These are phyloP conservation scores for Ophiocordyceps camponoti-saundersi DNA, from an alignment of 2,329 filamentous ascomycete species.

Conservation along the genomic window DNA sequence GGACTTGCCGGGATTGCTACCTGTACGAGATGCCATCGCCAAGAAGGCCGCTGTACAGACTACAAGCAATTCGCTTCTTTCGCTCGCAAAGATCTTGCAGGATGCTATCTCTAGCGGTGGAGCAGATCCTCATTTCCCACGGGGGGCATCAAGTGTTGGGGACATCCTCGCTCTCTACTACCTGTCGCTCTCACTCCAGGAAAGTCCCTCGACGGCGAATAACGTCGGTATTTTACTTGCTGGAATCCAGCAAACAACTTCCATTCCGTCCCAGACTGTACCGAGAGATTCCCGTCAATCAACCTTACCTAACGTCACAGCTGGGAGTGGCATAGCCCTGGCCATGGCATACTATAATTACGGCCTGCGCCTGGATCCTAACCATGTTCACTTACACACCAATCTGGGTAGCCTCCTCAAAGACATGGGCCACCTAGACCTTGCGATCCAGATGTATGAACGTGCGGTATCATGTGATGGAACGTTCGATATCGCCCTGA, in stretches of 20 bases:
- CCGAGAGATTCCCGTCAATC: constrained; percentile 7
- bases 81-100: constrained; percentile 93
- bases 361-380: constrained; percentile 67
- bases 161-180: constrained; percentile 95
- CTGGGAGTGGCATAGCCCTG: constrained; percentile 74
- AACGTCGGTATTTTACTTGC: constrained; percentile 97
- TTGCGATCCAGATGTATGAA: constrained; percentile 95
- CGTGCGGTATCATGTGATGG: constrained; percentile 80
- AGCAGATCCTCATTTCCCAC: constrained; percentile 32
- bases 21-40: constrained; percentile 52
- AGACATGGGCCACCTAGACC: constrained; percentile 81
- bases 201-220: constrained; percentile 93
- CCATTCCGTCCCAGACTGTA: constrained; percentile 12
- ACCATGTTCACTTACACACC: constrained; percentile 91
- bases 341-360: constrained; percentile 94
- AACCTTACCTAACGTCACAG: constrained; percentile 58
- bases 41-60: constrained; percentile 74
- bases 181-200: constrained; percentile 80
- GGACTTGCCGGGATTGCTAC: constrained; percentile 61
- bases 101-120: constrained; percentile 74
- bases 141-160: constrained; percentile 58
- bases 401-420: constrained; percentile 92
- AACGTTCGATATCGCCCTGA: constrained; percentile 92
- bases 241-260: constrained; percentile 57
- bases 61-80: constrained; percentile 88